A percentile compares a stretch with the other conserved stretches of the same genome.
Conservation (phyloP, 1,284 basidiomycete genomes). For the Papiliotrema terrestris region DNA sequence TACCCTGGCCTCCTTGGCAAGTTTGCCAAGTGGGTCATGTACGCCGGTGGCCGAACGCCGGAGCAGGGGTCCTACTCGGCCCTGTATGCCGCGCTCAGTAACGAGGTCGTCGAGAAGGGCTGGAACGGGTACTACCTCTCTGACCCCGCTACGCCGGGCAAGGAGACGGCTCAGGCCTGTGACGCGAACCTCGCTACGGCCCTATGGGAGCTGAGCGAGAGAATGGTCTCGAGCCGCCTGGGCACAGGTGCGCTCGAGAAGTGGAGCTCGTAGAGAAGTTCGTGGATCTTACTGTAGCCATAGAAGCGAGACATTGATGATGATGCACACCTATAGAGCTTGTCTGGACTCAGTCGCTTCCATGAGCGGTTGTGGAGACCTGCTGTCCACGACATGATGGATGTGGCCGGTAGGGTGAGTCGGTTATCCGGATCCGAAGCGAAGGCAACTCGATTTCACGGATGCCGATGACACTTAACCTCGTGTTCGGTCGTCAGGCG, state of each 20-base stretch:
- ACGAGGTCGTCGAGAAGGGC: conserved; percentile 47
- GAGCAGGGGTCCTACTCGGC: conserved; percentile 45
- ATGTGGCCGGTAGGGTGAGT: too few species aligned
- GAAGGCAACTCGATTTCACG: too few species aligned
- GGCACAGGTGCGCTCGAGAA: conserved; percentile 62
- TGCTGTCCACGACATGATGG: too few species aligned
- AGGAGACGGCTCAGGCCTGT: conserved; percentile 46
- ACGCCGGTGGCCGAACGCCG: conserved; percentile 48
- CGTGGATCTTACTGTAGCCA: neutral
- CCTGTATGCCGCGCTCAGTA: conserved; percentile 45
- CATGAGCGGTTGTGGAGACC: too few species aligned
- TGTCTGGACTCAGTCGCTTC: too few species aligned
- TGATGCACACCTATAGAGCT: too few species aligned
- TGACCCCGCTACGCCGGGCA: conserved; percentile 45
- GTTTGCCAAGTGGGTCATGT: conserved; percentile 40
- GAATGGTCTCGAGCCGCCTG: conserved; percentile 92
- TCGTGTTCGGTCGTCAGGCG: too few species aligned
- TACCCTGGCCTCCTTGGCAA: conserved; percentile 48
- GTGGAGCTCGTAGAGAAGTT: conserved; percentile 16
- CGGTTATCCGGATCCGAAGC: too few species aligned
- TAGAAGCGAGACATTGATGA: neutral
- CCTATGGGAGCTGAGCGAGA: conserved; percentile 74
- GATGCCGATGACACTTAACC: too few species aligned
- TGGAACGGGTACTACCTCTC: conserved; percentile 51
- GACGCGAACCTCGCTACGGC: conserved; percentile 48